These are phyloP conservation scores for Penicillium capsulatum DNA, from an alignment of 2,329 filamentous ascomycete species.

Conservation along the genomic window DNA sequence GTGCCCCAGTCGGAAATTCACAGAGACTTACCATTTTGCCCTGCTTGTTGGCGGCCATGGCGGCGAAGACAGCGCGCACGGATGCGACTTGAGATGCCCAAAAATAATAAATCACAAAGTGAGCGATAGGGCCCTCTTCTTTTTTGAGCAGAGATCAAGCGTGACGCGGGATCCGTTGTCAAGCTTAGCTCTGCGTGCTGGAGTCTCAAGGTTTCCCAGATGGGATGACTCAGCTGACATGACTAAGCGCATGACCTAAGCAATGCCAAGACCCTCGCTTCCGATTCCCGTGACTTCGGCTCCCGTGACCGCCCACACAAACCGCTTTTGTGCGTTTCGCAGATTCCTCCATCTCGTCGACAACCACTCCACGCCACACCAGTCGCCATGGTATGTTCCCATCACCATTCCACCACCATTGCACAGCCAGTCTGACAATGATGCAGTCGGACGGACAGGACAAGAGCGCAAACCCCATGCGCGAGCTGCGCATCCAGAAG, in stretches of 20 bases:
- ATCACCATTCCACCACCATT: constrained; percentile 10
- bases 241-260: not conserved
- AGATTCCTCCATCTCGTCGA: constrained; percentile 32
- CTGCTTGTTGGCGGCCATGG: constrained; percentile 76
- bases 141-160: constrained; percentile 12
- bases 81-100: constrained; percentile 41
- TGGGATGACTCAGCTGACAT: constrained; percentile 10
- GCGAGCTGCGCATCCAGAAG: constrained; percentile 99
- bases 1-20: constrained; percentile 11
- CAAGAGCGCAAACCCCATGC: constrained; percentile 97
- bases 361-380: constrained; percentile 40
- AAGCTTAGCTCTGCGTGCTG: constrained; percentile 17
- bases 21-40: constrained; percentile 90
- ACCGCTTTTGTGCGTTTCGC: constrained; percentile 34
- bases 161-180: constrained; percentile 17
- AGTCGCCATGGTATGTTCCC: constrained; percentile 48
- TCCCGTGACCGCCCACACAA: constrained; percentile 28
- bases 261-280: constrained; percentile 32
- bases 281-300: constrained; percentile 17
- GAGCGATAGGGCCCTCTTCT: constrained; percentile 21
- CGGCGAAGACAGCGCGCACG: constrained; percentile 38
- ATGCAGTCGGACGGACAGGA: constrained; percentile 64
- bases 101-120: constrained; percentile 31
- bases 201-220: constrained; percentile 14
- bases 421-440: constrained; percentile 19